Evolutionary conservation across 2,329 filamentous ascomycete genomes (phyloP), one percentile per base, ranked within the genome.

Genomic region (Scedosporium apiospermum): DNA sequence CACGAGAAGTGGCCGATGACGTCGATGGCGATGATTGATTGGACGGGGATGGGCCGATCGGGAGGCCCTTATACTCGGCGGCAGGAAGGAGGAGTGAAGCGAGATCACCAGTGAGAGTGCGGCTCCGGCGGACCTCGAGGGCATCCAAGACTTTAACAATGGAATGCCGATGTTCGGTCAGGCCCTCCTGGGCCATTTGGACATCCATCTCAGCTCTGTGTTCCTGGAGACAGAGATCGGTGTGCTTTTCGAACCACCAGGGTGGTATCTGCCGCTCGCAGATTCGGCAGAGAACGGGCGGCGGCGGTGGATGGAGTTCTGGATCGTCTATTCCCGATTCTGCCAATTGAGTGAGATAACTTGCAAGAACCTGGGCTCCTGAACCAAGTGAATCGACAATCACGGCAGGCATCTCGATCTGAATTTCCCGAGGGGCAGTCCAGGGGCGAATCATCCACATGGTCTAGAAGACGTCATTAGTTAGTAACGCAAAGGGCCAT

Each of bases 181-280:
- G 79, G 65, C 86, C 91, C 71, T 99, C 95, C 71, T 99, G 95
- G 5, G 93, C 87, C 80, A 98, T 88, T 72, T 99, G 93, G 3
- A 99, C 92, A 69, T 98, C 93, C 90, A 97, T 96, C 73, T 99
- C 95, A 0, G 95, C 93, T 60, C 90, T 88, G 71, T 99, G 95
- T 72, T 99, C 95, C 72, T 98, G 93, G 62, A 97, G 80, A 71
- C 95, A 99, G 21, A 98, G 79, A 69, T 99, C 96, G 1, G 93
- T 96, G 73, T 99, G 95, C 74, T 98, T 99, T 76, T 99, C 95
- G 69, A 99, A 99, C 96, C 95, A 99, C 95, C 95, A 99, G 0
- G 93, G 92, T 4, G 91, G 91, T 65, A 99, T 98, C 65, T 97
- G 91, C 62, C 95, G 90, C 73, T 99, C 95, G 74, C 95, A 99